These are phyloP conservation scores for Eucalyptus erythrocorys DNA, from an alignment of 345 rosid genomes.

Conservation along the genomic window DNA sequence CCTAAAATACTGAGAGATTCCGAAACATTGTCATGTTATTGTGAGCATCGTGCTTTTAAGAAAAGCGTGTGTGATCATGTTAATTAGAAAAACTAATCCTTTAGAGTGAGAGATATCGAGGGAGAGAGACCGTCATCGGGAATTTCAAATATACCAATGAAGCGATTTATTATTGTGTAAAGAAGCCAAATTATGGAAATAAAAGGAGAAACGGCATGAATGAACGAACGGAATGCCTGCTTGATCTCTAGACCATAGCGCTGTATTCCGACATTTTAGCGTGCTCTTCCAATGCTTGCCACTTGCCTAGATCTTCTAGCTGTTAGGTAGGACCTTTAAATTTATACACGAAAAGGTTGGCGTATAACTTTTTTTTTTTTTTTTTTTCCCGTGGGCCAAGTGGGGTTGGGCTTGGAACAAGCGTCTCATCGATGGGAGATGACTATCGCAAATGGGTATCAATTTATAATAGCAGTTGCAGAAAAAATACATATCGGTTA, in stretches of 20 bases:
- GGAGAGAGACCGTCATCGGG: rapidly evolving
- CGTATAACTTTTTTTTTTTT: not conserved
- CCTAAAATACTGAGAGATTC: not conserved
- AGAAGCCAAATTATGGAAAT: not conserved
- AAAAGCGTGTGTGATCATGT: not conserved
- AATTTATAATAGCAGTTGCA: not conserved
- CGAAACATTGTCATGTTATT: not conserved
- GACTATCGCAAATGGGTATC: not conserved
- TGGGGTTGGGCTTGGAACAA: not conserved
- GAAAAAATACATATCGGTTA: not conserved
- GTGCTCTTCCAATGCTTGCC: not conserved
- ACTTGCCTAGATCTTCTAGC: not conserved
- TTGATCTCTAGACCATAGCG: not conserved
- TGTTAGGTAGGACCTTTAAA: not conserved
- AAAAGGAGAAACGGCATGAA: not conserved
- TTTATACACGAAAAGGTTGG: not conserved
- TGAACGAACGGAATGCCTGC: not conserved
- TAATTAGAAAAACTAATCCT: not conserved
- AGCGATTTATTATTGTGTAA: not conserved
- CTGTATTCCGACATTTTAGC: not conserved
- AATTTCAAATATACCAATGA: not conserved
- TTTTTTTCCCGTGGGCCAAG: not conserved
- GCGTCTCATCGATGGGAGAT: not conserved
- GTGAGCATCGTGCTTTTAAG: not conserved
- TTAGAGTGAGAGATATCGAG: not conserved